Base-by-base conservation (phyloP, 441 rosid species). In the Adansonia madagascariensis region DNA sequence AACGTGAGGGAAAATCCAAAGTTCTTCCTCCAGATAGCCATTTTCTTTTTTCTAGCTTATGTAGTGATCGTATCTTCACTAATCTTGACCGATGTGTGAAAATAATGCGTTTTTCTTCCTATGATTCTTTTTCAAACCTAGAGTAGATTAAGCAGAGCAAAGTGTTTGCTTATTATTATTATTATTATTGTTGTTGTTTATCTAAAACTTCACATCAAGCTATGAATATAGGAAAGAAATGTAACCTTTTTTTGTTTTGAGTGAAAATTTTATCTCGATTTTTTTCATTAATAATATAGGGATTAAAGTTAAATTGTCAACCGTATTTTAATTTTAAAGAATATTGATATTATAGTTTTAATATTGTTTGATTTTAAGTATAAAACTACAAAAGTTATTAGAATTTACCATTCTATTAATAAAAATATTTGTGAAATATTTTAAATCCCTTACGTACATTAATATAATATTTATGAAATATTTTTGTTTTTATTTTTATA, bases 1-100 rank as follows among this genome's bases (percentile, higher is more conserved):
- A 94, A 94, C 92, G 90, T 97, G 98, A 91, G 98, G 82, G 99
- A 94, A 85, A 97, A 94, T 82, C 99, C 98, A n/a, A 93, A 92
- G 86, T 86, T 94, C 77, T 85, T 90, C 76, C 81, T 93, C 76
- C 99, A 97, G 80, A 89, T 94, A 80, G 98, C 94, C 71, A 79
- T 94, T 74, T 96, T 94, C 89, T 79, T 94, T 84, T 94, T 94
- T 78, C 89, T 96, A 78, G 99, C 98, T 0, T 96, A 93, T 79
- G 97, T 90, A 77, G 97, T 96, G 81, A 96, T 96, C 83, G 90
- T 92, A 81, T 94, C 99, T 69, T 96, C 98, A 0, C 84, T 94
- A 84, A 88, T 94, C 86, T 91, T 93, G 86, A 91, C 97, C 11
- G 98, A 93, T 76, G 93, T 87, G 59, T 91, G 89, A 92, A 70